Percentiles rank a stretch among this genome's conserved stretches.
phyloP scores from a whole-genome alignment of 495 filamentous ascomycete genomes.

The Saxophila tyrrhenica region DNA sequence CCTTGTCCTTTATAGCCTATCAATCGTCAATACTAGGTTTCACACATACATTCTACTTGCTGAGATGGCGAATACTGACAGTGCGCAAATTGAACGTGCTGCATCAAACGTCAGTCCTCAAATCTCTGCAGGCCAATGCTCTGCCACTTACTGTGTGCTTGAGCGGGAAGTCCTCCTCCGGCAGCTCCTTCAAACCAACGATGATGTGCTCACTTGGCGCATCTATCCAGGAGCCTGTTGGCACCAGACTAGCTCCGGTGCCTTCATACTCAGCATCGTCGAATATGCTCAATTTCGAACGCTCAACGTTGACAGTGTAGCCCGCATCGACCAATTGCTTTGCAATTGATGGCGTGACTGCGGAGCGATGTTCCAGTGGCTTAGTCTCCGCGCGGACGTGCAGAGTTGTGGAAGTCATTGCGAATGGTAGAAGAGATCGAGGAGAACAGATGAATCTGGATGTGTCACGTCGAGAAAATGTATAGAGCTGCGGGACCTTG shows the following conservation, averaged over 20 bases:
- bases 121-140: conserved; percentile 32
- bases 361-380: conserved; percentile 26
- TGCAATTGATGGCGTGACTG: conserved; percentile 55
- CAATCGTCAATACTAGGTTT: neutral
- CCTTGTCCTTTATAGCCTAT: conserved; percentile 70
- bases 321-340: conserved; percentile 66
- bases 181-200: conserved; percentile 81
- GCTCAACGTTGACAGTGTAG: conserved; percentile 75
- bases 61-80: conserved; percentile 20
- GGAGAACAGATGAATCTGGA: neutral
- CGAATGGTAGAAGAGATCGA: neutral
- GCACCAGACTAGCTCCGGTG: conserved; percentile 65
- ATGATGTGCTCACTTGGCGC: conserved; percentile 78
- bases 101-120: neutral
- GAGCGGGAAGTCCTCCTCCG: conserved; percentile 77
- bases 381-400: conserved; percentile 33
- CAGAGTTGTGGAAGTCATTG: conserved; percentile 25
- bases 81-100: conserved; percentile 60
- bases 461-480: neutral
- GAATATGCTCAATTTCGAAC: conserved; percentile 71
- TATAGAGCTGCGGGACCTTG: neutral
- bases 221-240: conserved; percentile 67
- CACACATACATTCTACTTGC: no score
- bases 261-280: conserved; percentile 53
- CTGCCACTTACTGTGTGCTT: conserved; percentile 42